Conservation (phyloP, 176 grass and related monocot species). For the Eragrostis curvula region DNA sequence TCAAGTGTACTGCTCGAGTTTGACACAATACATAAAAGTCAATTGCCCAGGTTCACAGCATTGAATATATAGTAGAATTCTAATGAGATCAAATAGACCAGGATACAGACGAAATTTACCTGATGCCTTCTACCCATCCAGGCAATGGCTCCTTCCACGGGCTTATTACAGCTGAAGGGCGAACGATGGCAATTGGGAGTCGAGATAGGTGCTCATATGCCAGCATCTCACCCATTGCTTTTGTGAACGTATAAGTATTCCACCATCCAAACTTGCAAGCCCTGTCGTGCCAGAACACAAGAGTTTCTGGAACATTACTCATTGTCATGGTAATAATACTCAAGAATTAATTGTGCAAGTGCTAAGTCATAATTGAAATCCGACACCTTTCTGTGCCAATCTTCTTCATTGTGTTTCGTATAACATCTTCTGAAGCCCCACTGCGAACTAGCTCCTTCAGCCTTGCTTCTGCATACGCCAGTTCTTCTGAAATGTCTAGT, state of each 20-base stretch:
- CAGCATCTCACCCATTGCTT: conserved; percentile 47
- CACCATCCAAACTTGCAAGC: conserved; percentile 41
- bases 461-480: conserved; percentile 13
- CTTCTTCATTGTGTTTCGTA: conserved; percentile 9
- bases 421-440: conserved; percentile 1
- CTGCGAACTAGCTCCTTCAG: conserved; percentile 21
- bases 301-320: not conserved
- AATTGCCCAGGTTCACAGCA: not conserved
- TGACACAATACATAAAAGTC: conserved; percentile 7
- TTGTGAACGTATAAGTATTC: conserved; percentile 41
- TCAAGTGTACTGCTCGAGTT: conserved; percentile 29
- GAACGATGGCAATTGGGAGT: conserved; percentile 42
- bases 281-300: conserved; percentile 1
- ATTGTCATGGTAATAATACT: not conserved
- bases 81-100: not conserved
- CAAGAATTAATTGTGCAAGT: not conserved
- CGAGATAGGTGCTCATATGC: not conserved
- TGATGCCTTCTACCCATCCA: conserved; percentile 49
- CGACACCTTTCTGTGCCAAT: conserved; percentile 15
- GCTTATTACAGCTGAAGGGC: conserved; percentile 30
- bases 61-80: not conserved
- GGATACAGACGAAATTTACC: conserved; percentile 21
- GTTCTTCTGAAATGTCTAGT: conserved; percentile 46
- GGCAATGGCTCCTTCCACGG: conserved; percentile 40
- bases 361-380: not conserved